These are phyloP conservation scores for Colletotrichum tabaci DNA, from an alignment of 2,329 filamentous ascomycete genomes.

Conservation along the genomic window DNA sequence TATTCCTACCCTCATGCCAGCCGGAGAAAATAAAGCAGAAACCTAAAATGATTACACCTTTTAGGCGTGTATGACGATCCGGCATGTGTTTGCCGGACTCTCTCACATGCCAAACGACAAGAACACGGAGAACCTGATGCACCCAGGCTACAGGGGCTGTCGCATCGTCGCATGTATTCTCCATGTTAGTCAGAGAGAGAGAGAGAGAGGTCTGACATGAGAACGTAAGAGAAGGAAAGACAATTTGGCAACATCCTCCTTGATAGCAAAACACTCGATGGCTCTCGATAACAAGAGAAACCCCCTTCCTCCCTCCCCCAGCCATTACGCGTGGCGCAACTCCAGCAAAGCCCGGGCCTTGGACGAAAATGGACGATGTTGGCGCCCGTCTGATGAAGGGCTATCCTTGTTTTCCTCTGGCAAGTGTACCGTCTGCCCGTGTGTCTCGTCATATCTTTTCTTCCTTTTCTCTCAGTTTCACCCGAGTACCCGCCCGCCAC, in stretches of 20 bases:
- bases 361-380: neutral
- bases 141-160: neutral
- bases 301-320: too few relatives aligned
- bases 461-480: neutral
- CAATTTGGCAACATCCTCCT: too few relatives aligned
- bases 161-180: neutral
- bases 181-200: neutral
- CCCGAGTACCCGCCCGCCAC: neutral
- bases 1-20: neutral
- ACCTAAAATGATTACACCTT: neutral
- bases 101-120: neutral
- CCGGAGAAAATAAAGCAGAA: slow-evolving; percentile 1
- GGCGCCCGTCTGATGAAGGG: neutral
- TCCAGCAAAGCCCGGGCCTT: slow-evolving; percentile 7
- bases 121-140: neutral
- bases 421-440: neutral
- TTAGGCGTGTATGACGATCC: slow-evolving; percentile 26
- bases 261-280: neutral
- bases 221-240: too few relatives aligned
- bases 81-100: slow-evolving; percentile 14
- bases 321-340: slow-evolving; percentile 12
- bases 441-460: neutral
- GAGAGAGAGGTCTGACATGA: too few relatives aligned
- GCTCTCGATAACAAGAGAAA: neutral
- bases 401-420: neutral